Evolutionary conservation across 2,329 filamentous ascomycete species (phyloP), one percentile per base, ranked within the genome.

Genomic region (Ophiostoma novo-ulmi): DNA sequence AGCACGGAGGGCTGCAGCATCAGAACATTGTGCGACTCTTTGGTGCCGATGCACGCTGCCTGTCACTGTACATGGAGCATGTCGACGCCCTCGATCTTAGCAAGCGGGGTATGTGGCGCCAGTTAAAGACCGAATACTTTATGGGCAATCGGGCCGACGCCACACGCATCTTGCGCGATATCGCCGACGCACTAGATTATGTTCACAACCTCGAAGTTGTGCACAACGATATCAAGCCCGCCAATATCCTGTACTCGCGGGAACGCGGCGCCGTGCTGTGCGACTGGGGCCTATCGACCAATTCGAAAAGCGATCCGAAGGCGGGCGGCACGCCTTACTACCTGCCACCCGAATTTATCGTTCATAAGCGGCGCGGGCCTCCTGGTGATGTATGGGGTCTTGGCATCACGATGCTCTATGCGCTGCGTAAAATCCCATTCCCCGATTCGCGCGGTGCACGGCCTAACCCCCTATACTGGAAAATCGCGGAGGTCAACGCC

Each of bases 211-310:
- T 82, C 70, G 80, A 80, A 70, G 79, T 85, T 31, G 83, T 87
- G 14, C 86, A 88, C 78, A 88, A 88, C 77, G 86, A 88, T 76
- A 86, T 88, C 77, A 88, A 88, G 76, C 86, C 86, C 1, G 84
- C 82, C 73, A 88, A 88, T 73, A 87, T 88, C 70, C 79, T 88
- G 41, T 88, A 87, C 77, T 87, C 85, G 17, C 81, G 81, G 38
- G 84, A 87, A 55, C 82, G 85, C 13, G 86, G 86, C 6, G 86
- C 85, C 44, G 85, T 88, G 2, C 82, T 88, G 39, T 88, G 86
- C 77, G 86, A 88, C 76, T 86, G 88, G 77, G 86, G 86, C 14
- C 79, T 88, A 63, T 85, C 85, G 10, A 86, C 85, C 2, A 78
- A 78, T 39, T 14, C 63, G 36, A 11, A 36, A 2, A 26, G 11